A percentile compares a stretch with the other conserved stretches of the same genome.
Evolutionary conservation across 2,329 filamentous ascomycete genomes (phyloP).

Genomic region (Plectosphaerella cucumerina): DNA sequence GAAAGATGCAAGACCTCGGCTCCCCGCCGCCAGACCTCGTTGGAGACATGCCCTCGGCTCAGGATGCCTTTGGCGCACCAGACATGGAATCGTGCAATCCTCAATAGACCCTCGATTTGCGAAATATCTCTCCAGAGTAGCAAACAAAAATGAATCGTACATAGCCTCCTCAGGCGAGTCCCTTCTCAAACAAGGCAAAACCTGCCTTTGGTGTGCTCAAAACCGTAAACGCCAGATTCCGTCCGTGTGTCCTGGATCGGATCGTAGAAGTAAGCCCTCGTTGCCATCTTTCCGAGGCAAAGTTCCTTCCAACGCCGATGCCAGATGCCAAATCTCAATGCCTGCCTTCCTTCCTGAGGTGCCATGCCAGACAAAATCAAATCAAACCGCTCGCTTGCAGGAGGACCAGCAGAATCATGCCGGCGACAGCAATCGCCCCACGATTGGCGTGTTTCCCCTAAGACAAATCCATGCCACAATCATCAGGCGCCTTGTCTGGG

Average conservation of each 20-base stretch:
- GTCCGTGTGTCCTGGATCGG: no score
- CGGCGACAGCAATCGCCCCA: not conserved
- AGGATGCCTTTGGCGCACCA: conserved; percentile 61
- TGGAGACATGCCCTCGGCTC: conserved; percentile 80
- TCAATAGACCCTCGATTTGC: conserved; percentile 37
- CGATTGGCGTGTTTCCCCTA: conserved; percentile 16
- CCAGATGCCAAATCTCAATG: not conserved
- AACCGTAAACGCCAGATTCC: conserved; percentile 8
- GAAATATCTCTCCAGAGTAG: not conserved
- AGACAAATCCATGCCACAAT: conserved; percentile 39
- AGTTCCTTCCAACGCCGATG: no score
- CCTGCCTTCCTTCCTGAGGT: not conserved
- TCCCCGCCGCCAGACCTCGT: conserved; percentile 88
- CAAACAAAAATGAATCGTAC: conserved; percentile 5
- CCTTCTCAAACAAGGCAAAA: conserved; percentile 16
- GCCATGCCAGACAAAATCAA: not conserved
- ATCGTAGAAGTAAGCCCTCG: no score
- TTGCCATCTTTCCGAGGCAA: no score
- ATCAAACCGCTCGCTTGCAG: no score
- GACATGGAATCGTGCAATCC: conserved; percentile 57
- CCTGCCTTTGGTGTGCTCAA: not conserved
- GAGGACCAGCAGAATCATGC: no score
- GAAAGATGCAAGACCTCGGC: conserved; percentile 92
- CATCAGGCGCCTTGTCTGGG: conserved; percentile 30
- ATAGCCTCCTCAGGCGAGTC: conserved; percentile 9